phyloP scores from a whole-genome alignment of 192 early-diverging fungal genomes.

The Coemansia sp. region DNA sequence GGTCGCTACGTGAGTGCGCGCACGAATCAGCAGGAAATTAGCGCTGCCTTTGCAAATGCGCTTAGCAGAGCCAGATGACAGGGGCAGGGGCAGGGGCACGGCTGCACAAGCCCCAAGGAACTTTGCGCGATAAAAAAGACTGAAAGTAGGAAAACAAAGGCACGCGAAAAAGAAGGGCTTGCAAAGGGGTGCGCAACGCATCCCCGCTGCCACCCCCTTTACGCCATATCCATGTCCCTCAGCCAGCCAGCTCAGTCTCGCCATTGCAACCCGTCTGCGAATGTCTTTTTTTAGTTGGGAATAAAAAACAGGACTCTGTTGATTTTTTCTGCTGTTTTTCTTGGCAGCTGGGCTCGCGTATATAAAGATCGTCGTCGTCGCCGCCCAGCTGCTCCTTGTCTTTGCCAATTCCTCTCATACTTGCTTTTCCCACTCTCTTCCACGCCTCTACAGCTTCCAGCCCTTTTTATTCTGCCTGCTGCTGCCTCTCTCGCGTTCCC shows the following conservation, averaged over 20 bases:
- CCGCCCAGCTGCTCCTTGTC: neutral
- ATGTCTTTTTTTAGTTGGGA: neutral
- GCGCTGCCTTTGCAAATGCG: neutral
- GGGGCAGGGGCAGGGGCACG: neutral
- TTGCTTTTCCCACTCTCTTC: neutral
- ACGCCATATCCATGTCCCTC: neutral
- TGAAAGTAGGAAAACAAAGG: too few relatives aligned
- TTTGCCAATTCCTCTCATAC: neutral
- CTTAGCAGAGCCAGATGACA: neutral
- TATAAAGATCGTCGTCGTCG: conserved; percentile 2
- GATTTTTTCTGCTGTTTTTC: neutral
- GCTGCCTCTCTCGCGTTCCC: neutral
- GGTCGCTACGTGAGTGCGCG: neutral
- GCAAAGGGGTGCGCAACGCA: neutral
- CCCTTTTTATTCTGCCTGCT: neutral
- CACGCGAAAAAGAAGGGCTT: neutral
- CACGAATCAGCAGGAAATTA: neutral
- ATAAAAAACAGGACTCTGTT: neutral
- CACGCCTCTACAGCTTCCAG: neutral
- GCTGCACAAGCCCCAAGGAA: neutral
- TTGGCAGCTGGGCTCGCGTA: neutral
- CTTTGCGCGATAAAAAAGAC: neutral
- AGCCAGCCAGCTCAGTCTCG: neutral
- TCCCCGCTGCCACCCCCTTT: neutral
- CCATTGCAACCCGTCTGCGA: neutral